Percentiles rank a stretch among this genome's conserved stretches.
Conservation (phyloP, 306 rosid species). For the Ceratonia siliqua region DNA sequence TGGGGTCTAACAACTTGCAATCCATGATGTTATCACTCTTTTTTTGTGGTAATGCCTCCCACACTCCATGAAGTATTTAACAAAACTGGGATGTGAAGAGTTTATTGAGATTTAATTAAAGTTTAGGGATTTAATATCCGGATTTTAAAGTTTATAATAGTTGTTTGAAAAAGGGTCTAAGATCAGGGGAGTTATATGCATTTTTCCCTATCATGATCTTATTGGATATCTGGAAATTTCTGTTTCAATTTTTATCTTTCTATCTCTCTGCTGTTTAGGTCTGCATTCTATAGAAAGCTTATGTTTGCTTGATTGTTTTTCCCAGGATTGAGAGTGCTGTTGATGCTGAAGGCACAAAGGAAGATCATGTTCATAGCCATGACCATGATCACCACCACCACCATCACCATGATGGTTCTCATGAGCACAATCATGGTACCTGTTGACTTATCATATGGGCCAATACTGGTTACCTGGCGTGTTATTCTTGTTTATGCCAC, state of each 20-base stretch:
- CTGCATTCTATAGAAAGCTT: slow-evolving; percentile 29
- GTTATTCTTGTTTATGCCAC: slow-evolving; percentile 26
- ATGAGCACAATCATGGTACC: slow-evolving; percentile 81
- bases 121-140: no score
- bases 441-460: neutral
- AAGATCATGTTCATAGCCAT: slow-evolving; percentile 55
- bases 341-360: slow-evolving; percentile 57
- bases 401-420: slow-evolving; percentile 53
- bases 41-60: no score
- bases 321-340: slow-evolving; percentile 85
- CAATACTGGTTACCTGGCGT: slow-evolving; percentile 6
- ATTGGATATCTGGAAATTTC: slow-evolving; percentile 3
- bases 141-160: no score
- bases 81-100: no score
- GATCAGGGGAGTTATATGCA: no score
- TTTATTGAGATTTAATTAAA: no score
- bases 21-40: no score
- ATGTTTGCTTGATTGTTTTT: slow-evolving; percentile 32
- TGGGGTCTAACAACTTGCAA: no score
- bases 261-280: slow-evolving; percentile 24
- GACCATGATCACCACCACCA: slow-evolving; percentile 54
- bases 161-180: no score
- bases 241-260: neutral
- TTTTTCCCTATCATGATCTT: slow-evolving; percentile 21
- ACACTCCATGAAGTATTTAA: no score